Conservation (phyloP, 441 rosid species). For the Populus hybrid region DNA sequence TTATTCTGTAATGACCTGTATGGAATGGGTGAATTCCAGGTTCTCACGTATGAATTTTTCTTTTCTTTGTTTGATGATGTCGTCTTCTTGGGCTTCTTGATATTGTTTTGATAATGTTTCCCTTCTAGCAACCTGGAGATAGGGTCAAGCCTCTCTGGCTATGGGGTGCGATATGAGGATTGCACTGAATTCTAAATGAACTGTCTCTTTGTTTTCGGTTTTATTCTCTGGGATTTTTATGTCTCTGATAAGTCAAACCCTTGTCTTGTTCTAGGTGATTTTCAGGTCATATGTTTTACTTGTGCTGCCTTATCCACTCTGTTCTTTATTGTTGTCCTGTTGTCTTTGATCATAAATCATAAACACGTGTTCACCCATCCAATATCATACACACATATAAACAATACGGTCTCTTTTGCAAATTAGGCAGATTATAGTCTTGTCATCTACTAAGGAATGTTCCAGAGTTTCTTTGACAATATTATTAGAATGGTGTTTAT, state of each 20-base stretch:
- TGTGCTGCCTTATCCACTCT: neutral
- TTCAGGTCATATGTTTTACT: neutral
- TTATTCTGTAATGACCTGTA: neutral
- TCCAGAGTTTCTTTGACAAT: neutral
- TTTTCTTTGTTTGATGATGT: neutral
- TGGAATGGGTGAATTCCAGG: neutral
- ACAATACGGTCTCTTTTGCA: neutral
- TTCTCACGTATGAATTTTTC: neutral
- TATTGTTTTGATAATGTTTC: neutral
- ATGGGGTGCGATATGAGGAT: neutral
- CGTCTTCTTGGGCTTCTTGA: neutral
- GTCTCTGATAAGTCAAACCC: neutral
- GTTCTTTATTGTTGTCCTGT: neutral
- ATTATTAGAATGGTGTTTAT: neutral
- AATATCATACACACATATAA: neutral
- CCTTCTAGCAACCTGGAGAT: neutral
- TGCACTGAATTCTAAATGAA: neutral
- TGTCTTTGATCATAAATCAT: neutral
- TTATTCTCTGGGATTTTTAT: neutral
- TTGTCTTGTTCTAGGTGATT: neutral
- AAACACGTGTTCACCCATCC: neutral
- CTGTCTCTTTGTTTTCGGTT: neutral
- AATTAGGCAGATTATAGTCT: neutral
- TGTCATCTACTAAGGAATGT: neutral
- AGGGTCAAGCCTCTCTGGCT: neutral